Evolutionary conservation across 257 asterid genomes (phyloP), one percentile per base, ranked within the genome.

Genomic region (Coffea canephora): DNA sequence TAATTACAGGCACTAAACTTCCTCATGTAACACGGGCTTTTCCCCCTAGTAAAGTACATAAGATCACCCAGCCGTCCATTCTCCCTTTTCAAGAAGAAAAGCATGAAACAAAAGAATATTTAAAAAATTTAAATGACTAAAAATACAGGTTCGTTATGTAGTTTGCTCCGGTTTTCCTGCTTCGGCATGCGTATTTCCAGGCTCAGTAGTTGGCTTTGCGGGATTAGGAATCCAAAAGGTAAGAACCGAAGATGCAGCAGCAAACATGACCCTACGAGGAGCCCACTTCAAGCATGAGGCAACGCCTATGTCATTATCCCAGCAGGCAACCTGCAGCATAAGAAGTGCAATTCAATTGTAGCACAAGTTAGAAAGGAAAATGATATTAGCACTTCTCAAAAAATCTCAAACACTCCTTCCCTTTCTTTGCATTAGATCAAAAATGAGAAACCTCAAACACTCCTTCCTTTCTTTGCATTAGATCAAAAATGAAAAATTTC

Each of bases 221-320:
- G 88, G 85, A 43, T 84, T 86, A 0, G 97, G 97, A 72, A 94
- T 92, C 99, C 99, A 96, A 76, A 96, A 90, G 74, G 96, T 90
- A 50, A 94, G 96, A 46, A 88, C 94, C 0, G 97, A 91, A 7
- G 98, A 84, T 64, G 99, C 90, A 75, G 97, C 97, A 52, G 85
- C 98, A 80, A 96, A 91, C 97, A 94, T 91, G 31, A 82, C 91
- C 75, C 97, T 87, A 23, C 94, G 93, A 3, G 98, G 98, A 8
- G 98, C 97, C 99, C 99, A 96, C 84, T 83, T 96, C 77, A 96
- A 83, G 87, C 97, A 92, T 25, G 94, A 80, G 7, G 94, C 81
- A 25, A 87, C 90, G 2, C 99, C 97, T 71, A 91, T 86, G 88
- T 89, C 77, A 91, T 93, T 92, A 57, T 96, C 98, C 91, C 94